phyloP scores from a whole-genome alignment of 1,284 basidiomycete genomes.

The Naganishia cerealis region DNA sequence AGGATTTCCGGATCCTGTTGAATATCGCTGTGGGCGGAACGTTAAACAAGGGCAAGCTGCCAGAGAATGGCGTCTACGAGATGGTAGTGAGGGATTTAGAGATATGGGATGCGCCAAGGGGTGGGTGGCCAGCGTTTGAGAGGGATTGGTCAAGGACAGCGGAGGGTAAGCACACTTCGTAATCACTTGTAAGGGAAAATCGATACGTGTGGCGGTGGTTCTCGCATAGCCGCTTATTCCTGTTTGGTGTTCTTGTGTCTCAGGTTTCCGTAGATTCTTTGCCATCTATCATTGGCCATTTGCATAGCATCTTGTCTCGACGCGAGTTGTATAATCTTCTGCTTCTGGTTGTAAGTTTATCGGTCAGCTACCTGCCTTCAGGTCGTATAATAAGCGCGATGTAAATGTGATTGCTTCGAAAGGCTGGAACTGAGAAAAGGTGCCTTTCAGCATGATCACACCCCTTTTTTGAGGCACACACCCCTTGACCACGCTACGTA shows the following conservation, averaged over 20 bases:
- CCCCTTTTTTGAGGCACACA: slow-evolving; percentile 1
- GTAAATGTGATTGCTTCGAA: not conserved
- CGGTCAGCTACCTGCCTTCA: not conserved
- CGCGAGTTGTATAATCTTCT: not conserved
- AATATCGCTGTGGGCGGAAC: slow-evolving; percentile 31
- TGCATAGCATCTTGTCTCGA: not conserved
- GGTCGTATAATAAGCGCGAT: not conserved
- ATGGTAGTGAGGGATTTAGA: slow-evolving; percentile 24
- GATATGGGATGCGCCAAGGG: slow-evolving; percentile 16
- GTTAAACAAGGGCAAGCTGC: slow-evolving; percentile 26
- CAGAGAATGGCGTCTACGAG: slow-evolving; percentile 24
- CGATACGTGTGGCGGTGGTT: not conserved
- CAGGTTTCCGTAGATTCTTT: slow-evolving; percentile 19
- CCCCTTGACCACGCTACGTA: not conserved
- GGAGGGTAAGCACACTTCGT: slow-evolving; percentile 24
- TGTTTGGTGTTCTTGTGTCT: not conserved
- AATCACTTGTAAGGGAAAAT: slow-evolving; percentile 2
- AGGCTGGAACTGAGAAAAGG: not conserved
- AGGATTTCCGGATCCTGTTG: slow-evolving; percentile 29
- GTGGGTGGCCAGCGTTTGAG: slow-evolving; percentile 20
- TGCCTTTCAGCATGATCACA: not conserved
- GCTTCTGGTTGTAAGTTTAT: not conserved
- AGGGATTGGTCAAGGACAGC: slow-evolving; percentile 15
- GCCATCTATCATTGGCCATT: slow-evolving; percentile 25
- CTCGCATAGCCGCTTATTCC: slow-evolving; percentile 1